Evolutionary conservation across 1,284 basidiomycete genomes (phyloP).

Genomic region (Trichosporon ovoides): DNA sequence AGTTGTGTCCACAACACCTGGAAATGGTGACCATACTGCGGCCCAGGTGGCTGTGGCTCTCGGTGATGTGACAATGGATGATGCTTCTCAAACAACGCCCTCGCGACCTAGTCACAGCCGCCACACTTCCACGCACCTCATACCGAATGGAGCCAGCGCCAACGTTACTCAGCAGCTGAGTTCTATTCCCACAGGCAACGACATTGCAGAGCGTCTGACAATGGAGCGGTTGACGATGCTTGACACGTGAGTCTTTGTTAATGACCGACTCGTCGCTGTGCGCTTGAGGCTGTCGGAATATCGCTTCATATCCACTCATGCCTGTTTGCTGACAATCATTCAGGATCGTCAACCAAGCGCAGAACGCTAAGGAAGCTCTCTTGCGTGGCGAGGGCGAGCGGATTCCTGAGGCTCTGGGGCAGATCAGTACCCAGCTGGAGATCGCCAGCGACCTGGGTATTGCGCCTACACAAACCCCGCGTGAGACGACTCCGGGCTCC

Average conservation of each 20-base stretch:
- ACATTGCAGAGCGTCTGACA: conserved; percentile 16
- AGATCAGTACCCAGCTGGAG: conserved; percentile 41
- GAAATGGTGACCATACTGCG: not conserved
- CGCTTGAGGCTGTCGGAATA: too few species aligned
- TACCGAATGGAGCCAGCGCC: not conserved
- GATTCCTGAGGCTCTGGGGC: conserved; percentile 34
- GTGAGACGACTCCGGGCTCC: conserved; percentile 24
- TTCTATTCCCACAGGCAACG: conserved; percentile 7
- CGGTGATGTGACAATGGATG: conserved; percentile 36
- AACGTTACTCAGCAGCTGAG: not conserved
- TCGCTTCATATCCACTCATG: too few species aligned
- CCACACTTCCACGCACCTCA: not conserved
- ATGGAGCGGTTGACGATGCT: conserved; percentile 31
- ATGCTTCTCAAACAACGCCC: conserved; percentile 23
- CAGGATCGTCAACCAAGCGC: conserved; percentile 41
- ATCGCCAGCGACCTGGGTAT: conserved; percentile 39
- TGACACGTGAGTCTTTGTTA: conserved; percentile 43
- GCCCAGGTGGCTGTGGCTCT: conserved; percentile 1
- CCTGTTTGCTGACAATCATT: conserved; percentile 15
- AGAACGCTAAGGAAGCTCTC: conserved; percentile 37
- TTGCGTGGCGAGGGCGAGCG: conserved; percentile 36
- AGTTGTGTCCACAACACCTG: not conserved
- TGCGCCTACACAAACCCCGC: conserved; percentile 31
- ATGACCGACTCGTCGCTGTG: too few species aligned
- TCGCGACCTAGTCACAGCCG: conserved; percentile 12